phyloP scores from a whole-genome alignment of 176 grass and related monocot species.

The Poa pratensis region DNA sequence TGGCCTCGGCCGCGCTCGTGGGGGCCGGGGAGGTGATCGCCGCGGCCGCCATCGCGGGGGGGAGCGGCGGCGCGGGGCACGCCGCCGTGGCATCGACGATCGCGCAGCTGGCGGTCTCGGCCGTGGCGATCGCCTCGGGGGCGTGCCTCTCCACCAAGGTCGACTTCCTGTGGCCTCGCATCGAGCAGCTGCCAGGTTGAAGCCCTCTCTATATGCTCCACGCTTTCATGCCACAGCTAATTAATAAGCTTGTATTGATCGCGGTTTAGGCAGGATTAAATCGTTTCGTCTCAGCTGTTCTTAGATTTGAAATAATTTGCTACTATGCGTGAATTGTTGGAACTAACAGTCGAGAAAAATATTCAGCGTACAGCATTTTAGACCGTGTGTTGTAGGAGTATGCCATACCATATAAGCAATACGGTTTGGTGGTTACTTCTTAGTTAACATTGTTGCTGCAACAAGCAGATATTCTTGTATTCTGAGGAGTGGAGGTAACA shows the following conservation, averaged over 20 bases:
- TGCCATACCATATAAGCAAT: neutral
- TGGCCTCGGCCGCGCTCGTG: constrained; percentile 63
- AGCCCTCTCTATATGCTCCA: neutral
- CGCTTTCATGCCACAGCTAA: neutral
- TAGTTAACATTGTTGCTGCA: neutral
- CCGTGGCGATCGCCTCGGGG: constrained; percentile 96
- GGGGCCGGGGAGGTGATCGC: constrained; percentile 80
- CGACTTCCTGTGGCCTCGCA: constrained; percentile 93
- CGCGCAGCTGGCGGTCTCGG: constrained; percentile 85
- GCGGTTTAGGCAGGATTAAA: constrained; percentile 7
- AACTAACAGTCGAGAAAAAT: neutral
- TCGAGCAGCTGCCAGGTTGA: constrained; percentile 80
- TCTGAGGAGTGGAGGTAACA: too few relatives aligned
- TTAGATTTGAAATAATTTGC: constrained; percentile 7
- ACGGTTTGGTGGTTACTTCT: neutral
- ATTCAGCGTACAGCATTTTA: neutral
- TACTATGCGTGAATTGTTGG: constrained; percentile 4
- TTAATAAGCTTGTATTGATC: constrained; percentile 11
- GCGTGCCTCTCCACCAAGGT: constrained; percentile 96
- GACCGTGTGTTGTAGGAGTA: neutral
- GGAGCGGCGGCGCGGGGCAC: constrained; percentile 57
- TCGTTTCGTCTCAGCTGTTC: neutral
- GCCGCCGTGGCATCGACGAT: constrained; percentile 83
- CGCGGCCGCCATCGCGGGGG: constrained; percentile 57
- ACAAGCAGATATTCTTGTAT: neutral